These are phyloP conservation scores for Iris pallida DNA, from an alignment of 116 monocot genomes.

Conservation along the genomic window DNA sequence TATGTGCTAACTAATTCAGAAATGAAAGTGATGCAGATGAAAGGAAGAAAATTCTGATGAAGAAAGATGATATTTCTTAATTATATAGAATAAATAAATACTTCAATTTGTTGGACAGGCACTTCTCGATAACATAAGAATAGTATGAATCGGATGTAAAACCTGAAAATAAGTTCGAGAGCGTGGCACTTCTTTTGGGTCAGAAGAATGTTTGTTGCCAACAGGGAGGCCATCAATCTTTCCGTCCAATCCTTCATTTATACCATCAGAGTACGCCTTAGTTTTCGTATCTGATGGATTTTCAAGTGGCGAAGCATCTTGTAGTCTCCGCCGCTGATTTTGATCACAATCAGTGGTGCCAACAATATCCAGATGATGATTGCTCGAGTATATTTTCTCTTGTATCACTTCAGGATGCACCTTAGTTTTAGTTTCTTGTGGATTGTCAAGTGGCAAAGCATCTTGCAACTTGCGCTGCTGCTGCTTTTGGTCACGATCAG, in stretches of 20 bases:
- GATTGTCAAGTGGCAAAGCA: constrained; percentile 24
- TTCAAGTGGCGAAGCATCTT: constrained; percentile 33
- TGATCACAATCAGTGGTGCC: constrained; percentile 19
- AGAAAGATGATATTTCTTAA: constrained; percentile 13
- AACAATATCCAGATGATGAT: constrained; percentile 10
- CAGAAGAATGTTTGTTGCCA: constrained; percentile 6
- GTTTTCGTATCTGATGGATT: constrained; percentile 9
- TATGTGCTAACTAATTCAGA: not conserved
- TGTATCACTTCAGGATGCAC: constrained; percentile 13
- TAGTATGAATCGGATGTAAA: not conserved
- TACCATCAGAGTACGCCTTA: constrained; percentile 7
- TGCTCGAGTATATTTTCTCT: constrained; percentile 20
- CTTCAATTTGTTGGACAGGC: constrained; percentile 14
- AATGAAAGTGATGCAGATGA: not conserved
- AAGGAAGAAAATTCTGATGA: not conserved
- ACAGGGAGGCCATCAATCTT: constrained; percentile 5
- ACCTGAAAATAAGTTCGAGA: constrained; percentile 11
- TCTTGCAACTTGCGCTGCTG: constrained; percentile 17
- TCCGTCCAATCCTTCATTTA: constrained; percentile 8
- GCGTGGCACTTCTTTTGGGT: constrained; percentile 2
- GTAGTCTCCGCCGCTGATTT: constrained; percentile 22
- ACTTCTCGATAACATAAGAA: not conserved
- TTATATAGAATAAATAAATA: constrained; percentile 19
- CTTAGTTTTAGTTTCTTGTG: constrained; percentile 12
- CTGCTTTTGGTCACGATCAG: constrained; percentile 30